phyloP scores from a whole-genome alignment of 768 basidiomycete species.

The Boletales sp. region DNA sequence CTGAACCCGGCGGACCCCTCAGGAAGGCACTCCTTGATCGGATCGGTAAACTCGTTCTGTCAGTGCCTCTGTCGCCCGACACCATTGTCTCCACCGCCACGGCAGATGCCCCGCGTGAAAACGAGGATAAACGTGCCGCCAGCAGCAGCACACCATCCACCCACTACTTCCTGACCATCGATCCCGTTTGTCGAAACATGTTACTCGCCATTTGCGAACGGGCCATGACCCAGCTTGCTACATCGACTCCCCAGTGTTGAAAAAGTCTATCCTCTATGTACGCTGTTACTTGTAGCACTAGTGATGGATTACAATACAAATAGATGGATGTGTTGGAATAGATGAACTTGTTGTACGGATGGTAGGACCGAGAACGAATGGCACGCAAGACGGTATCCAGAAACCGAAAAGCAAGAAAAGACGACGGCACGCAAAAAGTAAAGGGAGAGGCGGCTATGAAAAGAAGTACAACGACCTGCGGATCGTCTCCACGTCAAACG shows the following conservation, averaged over 20 bases:
- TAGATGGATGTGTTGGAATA: slow-evolving; percentile 4
- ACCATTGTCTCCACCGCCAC: no score
- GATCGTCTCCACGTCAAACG: slow-evolving; percentile 80
- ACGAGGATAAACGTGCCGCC: no score
- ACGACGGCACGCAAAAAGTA: background rate
- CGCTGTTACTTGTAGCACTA: slow-evolving; percentile 10
- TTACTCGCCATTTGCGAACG: slow-evolving; percentile 28
- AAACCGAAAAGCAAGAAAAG: background rate
- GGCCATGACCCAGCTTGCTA: slow-evolving; percentile 12
- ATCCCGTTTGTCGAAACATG: slow-evolving; percentile 24
- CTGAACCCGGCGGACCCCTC: slow-evolving; percentile 3
- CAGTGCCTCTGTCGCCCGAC: background rate
- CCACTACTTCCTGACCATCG: slow-evolving; percentile 5
- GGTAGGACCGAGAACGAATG: background rate
- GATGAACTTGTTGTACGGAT: no score
- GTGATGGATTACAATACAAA: slow-evolving; percentile 15
- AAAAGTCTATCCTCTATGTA: slow-evolving; percentile 11
- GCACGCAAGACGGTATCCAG: background rate
- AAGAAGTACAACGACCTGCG: slow-evolving; percentile 90
- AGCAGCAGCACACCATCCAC: no score
- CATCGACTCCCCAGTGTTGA: background rate
- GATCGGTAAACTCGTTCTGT: slow-evolving; percentile 21
- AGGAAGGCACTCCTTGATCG: slow-evolving; percentile 17
- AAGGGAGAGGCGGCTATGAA: slow-evolving; percentile 47
- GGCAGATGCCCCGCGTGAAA: no score